Conservation (phyloP, 192 early-diverging fungal species). For the Bifiguratus adelaidae region DNA sequence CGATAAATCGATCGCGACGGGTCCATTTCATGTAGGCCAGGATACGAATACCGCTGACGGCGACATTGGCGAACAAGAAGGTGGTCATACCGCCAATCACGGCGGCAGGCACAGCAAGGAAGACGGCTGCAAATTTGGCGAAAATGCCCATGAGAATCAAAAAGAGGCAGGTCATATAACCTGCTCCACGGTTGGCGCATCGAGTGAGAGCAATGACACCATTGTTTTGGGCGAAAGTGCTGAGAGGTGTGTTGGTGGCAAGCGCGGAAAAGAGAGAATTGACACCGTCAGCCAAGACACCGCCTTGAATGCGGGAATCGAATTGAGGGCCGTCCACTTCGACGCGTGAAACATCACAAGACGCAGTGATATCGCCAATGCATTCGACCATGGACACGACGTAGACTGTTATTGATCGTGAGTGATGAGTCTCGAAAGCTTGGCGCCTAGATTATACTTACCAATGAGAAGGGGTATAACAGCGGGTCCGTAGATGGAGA, state of each 20-base stretch:
- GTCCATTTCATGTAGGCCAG: slow-evolving; percentile 39
- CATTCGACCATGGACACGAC: slow-evolving; percentile 31
- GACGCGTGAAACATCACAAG: slow-evolving; percentile 36
- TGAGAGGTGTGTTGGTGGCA: slow-evolving; percentile 35
- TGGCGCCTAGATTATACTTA: too few relatives aligned
- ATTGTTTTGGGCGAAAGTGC: slow-evolving; percentile 46
- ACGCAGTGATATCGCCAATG: slow-evolving; percentile 41
- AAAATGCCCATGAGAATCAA: slow-evolving; percentile 40
- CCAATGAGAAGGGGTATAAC: slow-evolving; percentile 35
- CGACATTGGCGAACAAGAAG: slow-evolving; percentile 40
- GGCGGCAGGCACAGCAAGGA: slow-evolving; percentile 27
- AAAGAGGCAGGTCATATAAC: slow-evolving; percentile 40
- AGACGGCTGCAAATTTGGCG: slow-evolving; percentile 35
- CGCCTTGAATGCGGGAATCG: slow-evolving; percentile 40
- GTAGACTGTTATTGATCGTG: too few relatives aligned
- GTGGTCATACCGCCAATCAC: slow-evolving; percentile 43
- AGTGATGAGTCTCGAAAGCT: too few relatives aligned
- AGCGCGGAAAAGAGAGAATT: slow-evolving; percentile 23
- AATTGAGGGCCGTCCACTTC: slow-evolving; percentile 39
- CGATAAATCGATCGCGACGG: slow-evolving; percentile 40
- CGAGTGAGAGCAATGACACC: slow-evolving; percentile 43
- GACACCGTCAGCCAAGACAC: slow-evolving; percentile 37
- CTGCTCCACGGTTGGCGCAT: slow-evolving; percentile 39
- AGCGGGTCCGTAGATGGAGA: slow-evolving; percentile 29
- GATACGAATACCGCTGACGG: slow-evolving; percentile 41